Evolutionary conservation across 768 basidiomycete species (phyloP), one percentile per base, ranked within the genome.

Genomic region (Phlebiopsis gigantea): DNA sequence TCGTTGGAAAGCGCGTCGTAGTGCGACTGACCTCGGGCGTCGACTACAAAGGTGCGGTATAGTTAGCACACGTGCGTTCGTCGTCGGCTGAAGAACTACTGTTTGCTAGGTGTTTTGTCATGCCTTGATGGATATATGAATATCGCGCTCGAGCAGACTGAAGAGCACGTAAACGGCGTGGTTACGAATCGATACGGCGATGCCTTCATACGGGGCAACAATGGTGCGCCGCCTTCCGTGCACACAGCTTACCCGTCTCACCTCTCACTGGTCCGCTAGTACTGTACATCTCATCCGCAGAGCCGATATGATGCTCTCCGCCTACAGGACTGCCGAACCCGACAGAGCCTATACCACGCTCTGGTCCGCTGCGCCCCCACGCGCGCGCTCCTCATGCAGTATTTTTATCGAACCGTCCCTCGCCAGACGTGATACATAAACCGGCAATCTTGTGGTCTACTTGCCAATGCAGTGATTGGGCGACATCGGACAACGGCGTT

Each of bases 61-160:
- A 34, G 12, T 17, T 45, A 28, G 15, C 29, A 10, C 8, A 24
- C 50, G 21, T 39, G 28, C 26, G 1, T 17, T 49, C 12, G 4
- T 17, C 22, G 9, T 59, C 24, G 42, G 25, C 19, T 29, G n/a
- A 51, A 29, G 24, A 12, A 4, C 22, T 39, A 17, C 58, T 54
- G 8, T 7, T 26, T 26, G 5, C 19, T 29, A 98, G 96, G 96
- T 19, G 79, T 94, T 2, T 74, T 99, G 14, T 95, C 93, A 2
- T 98, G 97, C 66, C 79, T 98, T 22, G 97, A 98, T 71, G 95
- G 95, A 0, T 98, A 97, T 72, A 98, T 99, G 97, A 98, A 98
- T 73, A 96, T 98, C 49, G 97, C 93, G 14, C 74, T 98, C 31
- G 97, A 99, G 72, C 91, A 97, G 70, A 97, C 95, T 2, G 93